Percentiles rank a stretch among this genome's conserved stretches.
phyloP scores from a whole-genome alignment of 306 rosid genomes.

The Ormosia semicastrata region DNA sequence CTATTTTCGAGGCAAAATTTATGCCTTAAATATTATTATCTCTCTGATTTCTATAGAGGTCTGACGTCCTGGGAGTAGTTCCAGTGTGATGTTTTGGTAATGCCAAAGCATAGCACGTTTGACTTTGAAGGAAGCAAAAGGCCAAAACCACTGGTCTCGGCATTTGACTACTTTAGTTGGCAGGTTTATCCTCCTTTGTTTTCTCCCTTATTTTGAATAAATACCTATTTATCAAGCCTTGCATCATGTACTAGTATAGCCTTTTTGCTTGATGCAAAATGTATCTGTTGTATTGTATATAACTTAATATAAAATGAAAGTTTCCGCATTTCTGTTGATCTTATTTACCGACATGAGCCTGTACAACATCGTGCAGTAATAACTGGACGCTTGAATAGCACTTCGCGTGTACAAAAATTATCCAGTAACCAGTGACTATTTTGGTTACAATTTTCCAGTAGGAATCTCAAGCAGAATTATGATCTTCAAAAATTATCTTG shows the following conservation, averaged over 20 bases:
- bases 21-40: not conserved
- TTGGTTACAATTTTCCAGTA: not conserved
- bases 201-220: not conserved
- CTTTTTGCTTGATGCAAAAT: conserved; percentile 22
- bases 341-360: not conserved
- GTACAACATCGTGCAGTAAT: too few relatives aligned
- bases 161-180: conserved; percentile 11
- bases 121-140: conserved; percentile 17
- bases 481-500: too few relatives aligned
- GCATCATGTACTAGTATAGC: conserved; percentile 22
- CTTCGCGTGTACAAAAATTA: not conserved
- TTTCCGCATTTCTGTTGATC: not conserved
- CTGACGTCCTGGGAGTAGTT: not conserved
- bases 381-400: not conserved
- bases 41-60: conserved; percentile 34
- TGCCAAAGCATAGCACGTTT: conserved; percentile 12
- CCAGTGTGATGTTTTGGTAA: conserved; percentile 26
- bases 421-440: not conserved
- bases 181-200: not conserved
- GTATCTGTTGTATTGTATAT: conserved; percentile 2
- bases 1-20: conserved; percentile 6
- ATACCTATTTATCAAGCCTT: not conserved
- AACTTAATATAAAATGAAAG: not conserved
- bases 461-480: not conserved
- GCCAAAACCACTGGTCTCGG: conserved; percentile 26